Percentiles rank a stretch among this genome's conserved stretches.
Evolutionary conservation across 1,139 yeast species (phyloP).

Genomic region (Entelexis sorbosivorans): DNA sequence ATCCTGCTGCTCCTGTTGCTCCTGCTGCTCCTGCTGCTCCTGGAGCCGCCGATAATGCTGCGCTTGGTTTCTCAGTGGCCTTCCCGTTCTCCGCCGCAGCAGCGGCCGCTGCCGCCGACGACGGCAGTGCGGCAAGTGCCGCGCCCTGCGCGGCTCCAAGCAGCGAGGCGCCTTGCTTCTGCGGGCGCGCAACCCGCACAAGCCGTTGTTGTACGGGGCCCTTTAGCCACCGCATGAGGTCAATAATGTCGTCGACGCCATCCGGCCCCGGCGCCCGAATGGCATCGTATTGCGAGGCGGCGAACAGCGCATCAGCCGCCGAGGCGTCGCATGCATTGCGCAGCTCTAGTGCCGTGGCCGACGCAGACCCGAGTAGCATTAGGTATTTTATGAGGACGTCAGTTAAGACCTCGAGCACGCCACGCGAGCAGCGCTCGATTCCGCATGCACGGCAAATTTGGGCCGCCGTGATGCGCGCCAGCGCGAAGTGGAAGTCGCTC

Average conservation of each 20-base stretch:
- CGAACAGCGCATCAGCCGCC: slow-evolving; percentile 51
- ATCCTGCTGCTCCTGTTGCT: too few species aligned
- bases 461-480: slow-evolving; percentile 52
- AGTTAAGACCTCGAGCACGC: slow-evolving; percentile 49
- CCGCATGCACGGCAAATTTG: slow-evolving; percentile 62
- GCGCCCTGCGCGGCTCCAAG: slow-evolving; percentile 23
- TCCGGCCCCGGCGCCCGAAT: slow-evolving; percentile 28
- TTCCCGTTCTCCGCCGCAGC: slow-evolving; percentile 9
- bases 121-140: slow-evolving; percentile 16
- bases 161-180: slow-evolving; percentile 23
- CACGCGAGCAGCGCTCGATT: slow-evolving; percentile 57
- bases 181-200: slow-evolving; percentile 30
- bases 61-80: neutral
- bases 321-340: slow-evolving; percentile 37
- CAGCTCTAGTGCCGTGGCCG: slow-evolving; percentile 35
- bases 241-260: slow-evolving; percentile 32
- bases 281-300: slow-evolving; percentile 46
- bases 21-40: neutral
- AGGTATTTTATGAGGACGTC: slow-evolving; percentile 53
- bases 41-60: neutral
- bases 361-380: slow-evolving; percentile 37
- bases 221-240: slow-evolving; percentile 42
- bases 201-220: slow-evolving; percentile 36
- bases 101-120: slow-evolving; percentile 19
- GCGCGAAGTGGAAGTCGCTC: slow-evolving; percentile 44